Base-by-base conservation (phyloP, 345 rosid genomes). In the thale cress (Arabidopsis thaliana) region DNA sequence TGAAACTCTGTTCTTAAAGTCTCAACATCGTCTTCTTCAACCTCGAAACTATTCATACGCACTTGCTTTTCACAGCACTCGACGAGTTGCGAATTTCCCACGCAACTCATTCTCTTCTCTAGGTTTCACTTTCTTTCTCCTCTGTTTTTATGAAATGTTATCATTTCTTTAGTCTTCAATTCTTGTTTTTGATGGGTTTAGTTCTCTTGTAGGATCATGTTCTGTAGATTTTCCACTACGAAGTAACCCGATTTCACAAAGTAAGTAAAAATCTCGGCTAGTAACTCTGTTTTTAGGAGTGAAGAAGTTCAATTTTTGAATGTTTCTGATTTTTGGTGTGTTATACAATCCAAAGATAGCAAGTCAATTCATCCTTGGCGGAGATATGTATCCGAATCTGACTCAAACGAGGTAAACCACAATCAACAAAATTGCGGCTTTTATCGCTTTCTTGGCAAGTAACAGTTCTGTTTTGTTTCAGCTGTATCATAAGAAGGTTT, bases 361-460 rank as follows among this genome's bases (percentile, higher is more conserved):
- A 67, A 78, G 42, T 81, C 83, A 34, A 75, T 72, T 75, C 13
- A 67, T 64, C 76, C 60, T 46, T 77, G 71, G 51, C 33, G 50
- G 69, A 86, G 73, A 82, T 66, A 82, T 59, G 67, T 53, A 14
- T 81, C 91, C 5, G 86, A 67, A 40, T 50, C 57, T 22, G 84
- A 82, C 4, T 61, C 86, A 6, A 73, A 55, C 24, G 84, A 85
- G 87, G 94, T 88, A 50, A 75, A 67, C 50, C 59, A 74, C 2
- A 34, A 56, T 32, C 49, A 67, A 51, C 16, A 7, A 34, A 16
- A 51, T 14, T 13, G 6, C 12, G 12, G 23, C 3, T 1, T 16
- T 1, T 56, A 36, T 45, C 2, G 24, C 48, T 44, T 72, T 33
- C 67, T 66, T 79, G 33, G 55, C 56, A 56, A 41, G 51, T 59